Conservation (phyloP, 306 rosid genomes). For the Biancaea sappan region DNA sequence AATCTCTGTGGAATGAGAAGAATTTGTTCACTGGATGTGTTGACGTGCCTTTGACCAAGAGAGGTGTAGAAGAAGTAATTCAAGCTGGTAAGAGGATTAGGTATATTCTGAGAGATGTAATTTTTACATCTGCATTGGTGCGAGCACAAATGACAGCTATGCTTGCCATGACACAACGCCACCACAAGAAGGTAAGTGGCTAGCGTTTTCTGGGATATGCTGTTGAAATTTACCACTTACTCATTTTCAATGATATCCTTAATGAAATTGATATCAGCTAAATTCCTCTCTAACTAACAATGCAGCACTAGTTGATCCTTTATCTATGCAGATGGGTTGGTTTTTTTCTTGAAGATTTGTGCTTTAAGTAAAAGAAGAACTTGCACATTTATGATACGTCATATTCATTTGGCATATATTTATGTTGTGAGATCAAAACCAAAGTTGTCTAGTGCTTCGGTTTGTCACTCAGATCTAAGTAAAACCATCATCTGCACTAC, state of each 20-base stretch:
- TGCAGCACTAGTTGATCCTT: neutral
- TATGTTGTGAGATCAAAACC: slow-evolving; percentile 8
- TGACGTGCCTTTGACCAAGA: slow-evolving; percentile 89
- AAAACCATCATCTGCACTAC: slow-evolving; percentile 18
- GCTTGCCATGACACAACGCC: slow-evolving; percentile 96
- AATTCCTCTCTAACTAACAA: slow-evolving; percentile 19
- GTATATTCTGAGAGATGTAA: slow-evolving; percentile 80
- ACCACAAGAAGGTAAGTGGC: slow-evolving; percentile 64
- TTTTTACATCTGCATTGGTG: slow-evolving; percentile 76
- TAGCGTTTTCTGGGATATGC: neutral
- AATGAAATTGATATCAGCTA: neutral
- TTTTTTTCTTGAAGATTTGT: neutral
- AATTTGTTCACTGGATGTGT: slow-evolving; percentile 97
- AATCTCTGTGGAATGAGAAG: slow-evolving; percentile 92
- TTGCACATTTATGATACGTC: slow-evolving; percentile 6
- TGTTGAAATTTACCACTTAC: neutral
- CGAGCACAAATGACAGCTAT: slow-evolving; percentile 98
- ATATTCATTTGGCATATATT: neutral
- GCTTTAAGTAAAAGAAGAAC: neutral
- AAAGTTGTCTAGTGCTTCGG: slow-evolving; percentile 3
- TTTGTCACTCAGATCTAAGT: slow-evolving; percentile 5
- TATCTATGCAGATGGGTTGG: neutral
- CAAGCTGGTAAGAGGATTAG: slow-evolving; percentile 97
- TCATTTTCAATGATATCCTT: neutral
- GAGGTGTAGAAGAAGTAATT: slow-evolving; percentile 92